Percentiles rank a stretch among this genome's conserved stretches.
Evolutionary conservation across 2,329 filamentous ascomycete species (phyloP).

Genomic region (Diaporthe citri): DNA sequence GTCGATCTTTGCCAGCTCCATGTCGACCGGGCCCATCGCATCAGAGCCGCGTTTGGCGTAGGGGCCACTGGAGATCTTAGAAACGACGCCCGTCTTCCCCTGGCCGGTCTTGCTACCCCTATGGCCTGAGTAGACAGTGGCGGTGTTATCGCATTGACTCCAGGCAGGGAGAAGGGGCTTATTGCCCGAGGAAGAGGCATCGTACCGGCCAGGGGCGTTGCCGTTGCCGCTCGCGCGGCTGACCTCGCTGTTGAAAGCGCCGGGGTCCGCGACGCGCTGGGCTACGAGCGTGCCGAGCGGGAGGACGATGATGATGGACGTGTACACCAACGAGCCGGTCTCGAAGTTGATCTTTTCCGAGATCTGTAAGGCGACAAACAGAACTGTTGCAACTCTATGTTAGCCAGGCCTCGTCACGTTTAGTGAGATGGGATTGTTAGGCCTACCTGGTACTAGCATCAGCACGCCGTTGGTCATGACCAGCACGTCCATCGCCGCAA

Average conservation of each 20-base stretch:
- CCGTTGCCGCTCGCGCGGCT: slow-evolving; percentile 37
- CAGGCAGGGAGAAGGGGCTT: slow-evolving; percentile 29
- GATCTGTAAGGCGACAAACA: slow-evolving; percentile 65
- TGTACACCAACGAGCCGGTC: slow-evolving; percentile 61
- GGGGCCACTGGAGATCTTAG: slow-evolving; percentile 22
- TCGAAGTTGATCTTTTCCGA: slow-evolving; percentile 59
- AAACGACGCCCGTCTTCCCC: slow-evolving; percentile 41
- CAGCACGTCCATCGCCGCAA: slow-evolving; percentile 67
- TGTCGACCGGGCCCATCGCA: slow-evolving; percentile 45
- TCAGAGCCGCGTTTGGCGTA: slow-evolving; percentile 46
- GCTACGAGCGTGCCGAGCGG: slow-evolving; percentile 66
- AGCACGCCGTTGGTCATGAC: slow-evolving; percentile 68
- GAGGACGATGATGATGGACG: slow-evolving; percentile 63
- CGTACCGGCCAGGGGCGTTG: slow-evolving; percentile 41
- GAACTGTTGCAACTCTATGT: slow-evolving; percentile 50
- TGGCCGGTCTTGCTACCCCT: slow-evolving; percentile 41
- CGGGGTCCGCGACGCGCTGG: slow-evolving; percentile 55
- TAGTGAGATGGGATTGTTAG: background rate
- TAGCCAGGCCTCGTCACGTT: background rate
- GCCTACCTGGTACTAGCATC: slow-evolving; percentile 68
- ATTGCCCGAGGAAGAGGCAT: slow-evolving; percentile 37
- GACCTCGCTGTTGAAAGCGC: slow-evolving; percentile 43
- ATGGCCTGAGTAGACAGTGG: slow-evolving; percentile 24
- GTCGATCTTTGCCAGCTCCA: slow-evolving; percentile 50
- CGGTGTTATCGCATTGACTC: slow-evolving; percentile 38